phyloP scores from a whole-genome alignment of 2,329 filamentous ascomycete genomes.

The Phialophora tarda region DNA sequence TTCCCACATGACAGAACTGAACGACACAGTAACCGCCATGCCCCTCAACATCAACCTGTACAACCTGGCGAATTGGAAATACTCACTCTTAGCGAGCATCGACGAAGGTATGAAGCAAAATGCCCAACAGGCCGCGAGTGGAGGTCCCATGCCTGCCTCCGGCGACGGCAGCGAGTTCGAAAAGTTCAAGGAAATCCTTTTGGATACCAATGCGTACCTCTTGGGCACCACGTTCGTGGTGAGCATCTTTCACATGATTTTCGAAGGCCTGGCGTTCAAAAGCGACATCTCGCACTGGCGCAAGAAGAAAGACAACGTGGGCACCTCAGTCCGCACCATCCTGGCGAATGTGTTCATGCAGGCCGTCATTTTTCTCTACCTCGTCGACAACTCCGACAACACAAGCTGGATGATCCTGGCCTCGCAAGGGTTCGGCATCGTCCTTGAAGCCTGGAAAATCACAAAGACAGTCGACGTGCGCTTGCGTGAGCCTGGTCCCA shows the following conservation, averaged over 20 bases:
- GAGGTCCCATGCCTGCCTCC: conserved; percentile 72
- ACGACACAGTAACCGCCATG: conserved; percentile 81
- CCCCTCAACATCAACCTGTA: conserved; percentile 83
- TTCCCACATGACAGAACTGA: conserved; percentile 87
- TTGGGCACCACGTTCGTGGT: conserved; percentile 83
- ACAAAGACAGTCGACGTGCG: conserved; percentile 93
- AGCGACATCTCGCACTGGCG: conserved; percentile 97
- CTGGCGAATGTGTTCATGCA: conserved; percentile 99
- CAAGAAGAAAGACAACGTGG: conserved; percentile 99
- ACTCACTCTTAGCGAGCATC: conserved; percentile 79
- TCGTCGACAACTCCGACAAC: conserved; percentile 95
- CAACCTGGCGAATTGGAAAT: conserved; percentile 88
- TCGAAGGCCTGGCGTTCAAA: conserved; percentile 95
- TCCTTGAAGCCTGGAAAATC: conserved; percentile 88
- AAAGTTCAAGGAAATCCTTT: conserved; percentile 92
- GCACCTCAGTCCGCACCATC: conserved; percentile 94
- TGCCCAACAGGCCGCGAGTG: conserved; percentile 76
- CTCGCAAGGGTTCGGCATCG: conserved; percentile 83
- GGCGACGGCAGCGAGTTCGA: conserved; percentile 94
- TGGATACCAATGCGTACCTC: conserved; percentile 92
- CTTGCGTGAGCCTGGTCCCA: conserved; percentile 70
- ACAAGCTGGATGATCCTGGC: conserved; percentile 99
- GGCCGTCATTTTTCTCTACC: conserved; percentile 89
- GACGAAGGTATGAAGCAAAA: conserved; percentile 87
- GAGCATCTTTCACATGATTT: conserved; percentile 87